Evolutionary conservation across 1,284 basidiomycete species (phyloP), one percentile per base, ranked within the genome.

Genomic region (Puccinia hordei): DNA sequence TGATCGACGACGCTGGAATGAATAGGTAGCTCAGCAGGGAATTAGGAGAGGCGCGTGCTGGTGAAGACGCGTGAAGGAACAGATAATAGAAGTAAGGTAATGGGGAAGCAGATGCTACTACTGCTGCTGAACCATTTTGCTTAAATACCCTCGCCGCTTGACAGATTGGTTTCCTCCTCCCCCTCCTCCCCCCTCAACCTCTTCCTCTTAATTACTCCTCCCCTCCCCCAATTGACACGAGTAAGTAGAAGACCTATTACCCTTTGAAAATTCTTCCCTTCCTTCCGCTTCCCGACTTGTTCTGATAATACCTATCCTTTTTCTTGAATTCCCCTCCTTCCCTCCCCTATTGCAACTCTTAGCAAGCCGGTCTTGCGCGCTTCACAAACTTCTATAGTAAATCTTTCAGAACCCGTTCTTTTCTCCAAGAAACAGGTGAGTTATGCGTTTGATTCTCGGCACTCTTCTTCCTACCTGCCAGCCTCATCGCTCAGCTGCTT

Each of bases 301-400:
- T 55, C n/a, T 9, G 3, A 1, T 55, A 27, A 55, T n/a, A 55
- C 61, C 30, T 19, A 61, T 61, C 61, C 61, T 38, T 41, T 13
- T 17, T 13, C 59, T 35, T 4, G 12, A 33, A 57, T 57, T 41
- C 24, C 24, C 24, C 61, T 22, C 61, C 61, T 22, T n/a, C 35
- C 13, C 61, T n/a, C 35, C 61, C 22, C 35, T 63, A 30, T 24
- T 41, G 2, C 30, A 30, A 4, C 57, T 27, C 57, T 57, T 63
- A 38, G 61, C 6, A n/a, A 63, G 61, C 61, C 61, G 61, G 61
- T 63, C 61, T 63, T 63, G 6, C 38, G 19, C 13, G 35, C 33
- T 19, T 38, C 4, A 38, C n/a, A 22, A 38, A 8, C 22, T 19
- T 19, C 3, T 0, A 63, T 17, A 22, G 35, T 38, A 13, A n/a